Percentiles rank a stretch among this genome's conserved stretches.
phyloP scores from a whole-genome alignment of 441 rosid species.

The Arabidopsis hybrid region DNA sequence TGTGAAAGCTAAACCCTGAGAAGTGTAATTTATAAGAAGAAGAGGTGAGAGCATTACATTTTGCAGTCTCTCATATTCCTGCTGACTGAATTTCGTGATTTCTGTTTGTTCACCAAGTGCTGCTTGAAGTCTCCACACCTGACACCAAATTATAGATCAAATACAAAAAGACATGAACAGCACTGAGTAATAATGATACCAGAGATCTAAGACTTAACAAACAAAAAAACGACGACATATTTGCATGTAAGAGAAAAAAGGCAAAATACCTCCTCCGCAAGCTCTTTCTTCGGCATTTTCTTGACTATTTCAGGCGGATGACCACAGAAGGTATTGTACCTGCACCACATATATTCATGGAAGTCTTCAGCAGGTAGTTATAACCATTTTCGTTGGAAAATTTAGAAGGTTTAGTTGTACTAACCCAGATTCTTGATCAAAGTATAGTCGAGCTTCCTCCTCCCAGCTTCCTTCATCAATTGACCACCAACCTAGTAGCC shows the following conservation, averaged over 20 bases:
- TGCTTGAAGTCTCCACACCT: conserved; percentile 99
- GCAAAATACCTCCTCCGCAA: conserved; percentile 83
- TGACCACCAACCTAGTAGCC: conserved; percentile 99
- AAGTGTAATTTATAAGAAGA: not conserved
- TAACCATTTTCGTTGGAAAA: conserved; percentile 12
- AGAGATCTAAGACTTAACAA: not conserved
- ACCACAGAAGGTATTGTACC: conserved; percentile 93
- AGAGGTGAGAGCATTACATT: conserved; percentile 58
- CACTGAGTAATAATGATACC: not conserved
- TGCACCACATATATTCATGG: conserved; percentile 47
- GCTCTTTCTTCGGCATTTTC: conserved; percentile 96
- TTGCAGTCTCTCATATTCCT: conserved; percentile 95
- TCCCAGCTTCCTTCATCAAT: conserved; percentile 95
- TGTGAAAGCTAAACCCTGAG: conserved; percentile 5
- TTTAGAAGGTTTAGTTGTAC: conserved; percentile 35
- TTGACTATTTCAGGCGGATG: conserved; percentile 95
- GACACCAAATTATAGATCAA: conserved; percentile 19
- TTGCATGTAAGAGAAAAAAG: conserved; percentile 23
- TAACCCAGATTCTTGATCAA: conserved; percentile 75
- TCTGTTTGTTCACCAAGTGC: conserved; percentile 98
- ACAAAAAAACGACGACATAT: conserved; percentile 4
- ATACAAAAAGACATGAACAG: not conserved
- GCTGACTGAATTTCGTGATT: conserved; percentile 88
- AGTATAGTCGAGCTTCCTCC: conserved; percentile 90
- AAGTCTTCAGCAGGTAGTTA: conserved; percentile 20